Evolutionary conservation across 306 rosid species (phyloP).

Genomic region (Mimosa bimucronata): DNA sequence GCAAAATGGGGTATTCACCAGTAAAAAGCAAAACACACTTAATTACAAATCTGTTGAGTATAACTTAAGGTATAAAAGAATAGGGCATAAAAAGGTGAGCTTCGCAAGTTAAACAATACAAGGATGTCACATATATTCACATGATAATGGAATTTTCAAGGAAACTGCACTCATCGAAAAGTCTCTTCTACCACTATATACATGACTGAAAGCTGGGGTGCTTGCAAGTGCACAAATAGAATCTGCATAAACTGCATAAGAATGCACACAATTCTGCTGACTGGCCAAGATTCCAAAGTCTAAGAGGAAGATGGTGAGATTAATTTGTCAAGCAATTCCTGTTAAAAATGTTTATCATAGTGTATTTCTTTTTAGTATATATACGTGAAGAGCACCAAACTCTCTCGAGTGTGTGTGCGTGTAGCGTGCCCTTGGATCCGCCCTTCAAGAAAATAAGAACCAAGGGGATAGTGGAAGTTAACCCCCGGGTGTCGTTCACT

Average conservation of each 20-base stretch:
- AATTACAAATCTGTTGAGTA: constrained; percentile 97
- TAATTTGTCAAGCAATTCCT: constrained; percentile 25
- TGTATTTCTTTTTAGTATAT: neutral
- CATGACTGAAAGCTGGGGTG: constrained; percentile 92
- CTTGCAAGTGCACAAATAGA: constrained; percentile 99
- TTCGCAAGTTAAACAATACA: constrained; percentile 36
- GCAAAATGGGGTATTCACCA: constrained; percentile 87
- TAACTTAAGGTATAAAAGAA: constrained; percentile 68
- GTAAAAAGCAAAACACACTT: constrained; percentile 90
- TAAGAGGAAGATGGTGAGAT: constrained; percentile 44
- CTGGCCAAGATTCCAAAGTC: constrained; percentile 99
- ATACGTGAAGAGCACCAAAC: no score
- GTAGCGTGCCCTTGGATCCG: no score
- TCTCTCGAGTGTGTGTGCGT: no score
- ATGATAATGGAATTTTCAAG: constrained; percentile 24
- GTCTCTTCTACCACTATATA: constrained; percentile 98
- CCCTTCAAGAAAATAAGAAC: no score
- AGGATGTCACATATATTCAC: constrained; percentile 22
- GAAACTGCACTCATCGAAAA: constrained; percentile 78
- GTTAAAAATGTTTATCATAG: constrained; percentile 28
- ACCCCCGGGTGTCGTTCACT: no score
- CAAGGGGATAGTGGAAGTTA: no score
- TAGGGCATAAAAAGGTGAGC: constrained; percentile 47
- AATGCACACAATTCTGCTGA: constrained; percentile 95
- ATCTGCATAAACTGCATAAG: constrained; percentile 98